Evolutionary conservation across 1,284 basidiomycete species (phyloP).

Genomic region (Melampsora abietis-canadensis): DNA sequence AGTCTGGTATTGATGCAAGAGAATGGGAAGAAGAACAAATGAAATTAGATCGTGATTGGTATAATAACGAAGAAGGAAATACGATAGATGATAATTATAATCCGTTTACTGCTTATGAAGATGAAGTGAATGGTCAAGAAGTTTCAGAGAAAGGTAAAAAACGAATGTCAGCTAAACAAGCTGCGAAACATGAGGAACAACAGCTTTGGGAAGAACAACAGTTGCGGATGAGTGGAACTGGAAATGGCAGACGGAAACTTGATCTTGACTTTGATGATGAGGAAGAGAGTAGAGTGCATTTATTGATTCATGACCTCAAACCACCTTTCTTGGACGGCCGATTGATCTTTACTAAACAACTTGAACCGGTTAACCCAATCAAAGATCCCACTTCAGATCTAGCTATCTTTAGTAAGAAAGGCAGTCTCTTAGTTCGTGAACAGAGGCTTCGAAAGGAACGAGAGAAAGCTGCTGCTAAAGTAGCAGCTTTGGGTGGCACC

Average conservation of each 20-base stretch:
- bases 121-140: constrained; percentile 11
- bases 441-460: constrained; percentile 93
- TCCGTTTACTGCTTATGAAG: constrained; percentile 39
- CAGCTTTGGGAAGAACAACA: constrained; percentile 98
- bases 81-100: constrained; percentile 60
- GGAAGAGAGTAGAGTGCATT: constrained; percentile 89
- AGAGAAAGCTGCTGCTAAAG: constrained; percentile 89
- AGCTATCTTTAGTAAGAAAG: constrained; percentile 93
- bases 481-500: constrained; percentile 87
- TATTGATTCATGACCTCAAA: constrained; percentile 93
- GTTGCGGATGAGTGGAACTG: constrained; percentile 87
- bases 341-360: constrained; percentile 91
- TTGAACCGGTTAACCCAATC: constrained; percentile 95
- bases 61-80: constrained; percentile 80
- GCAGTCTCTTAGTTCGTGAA: constrained; percentile 86
- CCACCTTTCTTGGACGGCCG: constrained; percentile 96
- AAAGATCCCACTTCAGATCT: constrained; percentile 89
- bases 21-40: constrained; percentile 96
- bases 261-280: constrained; percentile 80
- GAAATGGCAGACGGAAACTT: constrained; percentile 64
- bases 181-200: constrained; percentile 75
- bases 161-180: constrained; percentile 50
- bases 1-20: constrained; percentile 56
- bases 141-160: constrained; percentile 28
- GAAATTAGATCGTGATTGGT: constrained; percentile 86